Evolutionary conservation across 441 rosid genomes (phyloP).

Genomic region (Gossypium gossypioides): DNA sequence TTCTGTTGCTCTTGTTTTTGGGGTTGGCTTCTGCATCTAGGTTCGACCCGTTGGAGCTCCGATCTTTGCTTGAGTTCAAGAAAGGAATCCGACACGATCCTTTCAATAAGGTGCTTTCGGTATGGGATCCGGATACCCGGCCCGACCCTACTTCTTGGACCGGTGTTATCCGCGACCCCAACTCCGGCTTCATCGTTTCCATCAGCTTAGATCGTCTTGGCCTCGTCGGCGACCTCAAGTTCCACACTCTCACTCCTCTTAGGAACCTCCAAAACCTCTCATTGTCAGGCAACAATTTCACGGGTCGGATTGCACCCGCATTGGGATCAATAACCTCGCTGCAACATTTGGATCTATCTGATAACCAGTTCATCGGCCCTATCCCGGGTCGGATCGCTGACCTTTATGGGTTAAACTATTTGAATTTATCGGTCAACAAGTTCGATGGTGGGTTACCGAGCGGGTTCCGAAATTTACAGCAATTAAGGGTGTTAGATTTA

Average conservation of each 20-base stretch:
- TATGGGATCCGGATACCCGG: slow-evolving; percentile 38
- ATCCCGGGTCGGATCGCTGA: slow-evolving; percentile 76
- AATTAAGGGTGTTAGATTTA: slow-evolving; percentile 65
- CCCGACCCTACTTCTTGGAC: slow-evolving; percentile 41
- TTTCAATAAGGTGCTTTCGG: slow-evolving; percentile 20
- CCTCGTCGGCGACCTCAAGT: slow-evolving; percentile 72
- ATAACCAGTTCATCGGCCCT: slow-evolving; percentile 67
- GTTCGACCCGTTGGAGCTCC: slow-evolving; percentile 34
- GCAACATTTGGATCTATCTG: slow-evolving; percentile 71
- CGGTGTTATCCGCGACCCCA: slow-evolving; percentile 56
- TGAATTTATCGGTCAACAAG: slow-evolving; percentile 59
- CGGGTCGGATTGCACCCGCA: slow-evolving; percentile 77
- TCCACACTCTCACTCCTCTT: slow-evolving; percentile 49
- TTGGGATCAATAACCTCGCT: slow-evolving; percentile 57
- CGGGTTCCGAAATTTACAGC: slow-evolving; percentile 66
- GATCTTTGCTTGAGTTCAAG: slow-evolving; percentile 67
- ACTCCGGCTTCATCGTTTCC: slow-evolving; percentile 39
- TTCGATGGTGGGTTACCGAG: slow-evolving; percentile 64
- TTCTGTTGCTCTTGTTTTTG: slow-evolving; percentile 15
- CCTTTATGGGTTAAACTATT: slow-evolving; percentile 52
- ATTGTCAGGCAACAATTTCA: slow-evolving; percentile 61
- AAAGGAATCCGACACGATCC: slow-evolving; percentile 66
- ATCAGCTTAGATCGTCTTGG: slow-evolving; percentile 57
- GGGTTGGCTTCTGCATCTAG: slow-evolving; percentile 5
- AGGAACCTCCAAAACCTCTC: slow-evolving; percentile 54